phyloP scores from a whole-genome alignment of 2,329 filamentous ascomycete species.

The Lasiodiplodia sp. region DNA sequence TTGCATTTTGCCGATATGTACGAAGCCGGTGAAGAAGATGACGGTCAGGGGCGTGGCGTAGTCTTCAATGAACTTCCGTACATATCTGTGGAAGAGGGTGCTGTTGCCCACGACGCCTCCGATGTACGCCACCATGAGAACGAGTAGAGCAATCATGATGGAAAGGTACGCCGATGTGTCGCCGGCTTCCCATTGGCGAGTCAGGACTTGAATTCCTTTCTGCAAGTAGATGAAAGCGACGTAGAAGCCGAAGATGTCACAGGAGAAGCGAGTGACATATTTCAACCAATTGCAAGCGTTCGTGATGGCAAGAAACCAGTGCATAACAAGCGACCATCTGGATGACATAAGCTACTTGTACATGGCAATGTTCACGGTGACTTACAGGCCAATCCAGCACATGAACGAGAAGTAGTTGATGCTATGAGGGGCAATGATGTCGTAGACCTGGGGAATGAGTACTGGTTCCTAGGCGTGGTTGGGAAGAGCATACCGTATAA shows the following conservation, averaged over 20 bases:
- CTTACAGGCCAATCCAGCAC: slow-evolving; percentile 75
- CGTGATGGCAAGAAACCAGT: slow-evolving; percentile 81
- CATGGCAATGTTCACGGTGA: not conserved
- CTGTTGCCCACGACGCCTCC: slow-evolving; percentile 72
- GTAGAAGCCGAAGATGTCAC: slow-evolving; percentile 94
- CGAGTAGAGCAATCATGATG: slow-evolving; percentile 76
- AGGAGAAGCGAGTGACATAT: slow-evolving; percentile 90
- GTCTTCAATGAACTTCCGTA: slow-evolving; percentile 86
- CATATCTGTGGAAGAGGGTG: slow-evolving; percentile 74
- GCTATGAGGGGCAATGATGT: slow-evolving; percentile 79
- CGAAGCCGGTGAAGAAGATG: slow-evolving; percentile 89
- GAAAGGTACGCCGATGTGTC: slow-evolving; percentile 77
- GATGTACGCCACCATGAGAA: slow-evolving; percentile 77
- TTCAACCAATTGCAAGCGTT: slow-evolving; percentile 89
- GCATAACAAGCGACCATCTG: slow-evolving; percentile 83
- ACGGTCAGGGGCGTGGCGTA: slow-evolving; percentile 75
- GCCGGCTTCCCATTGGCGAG: slow-evolving; percentile 70
- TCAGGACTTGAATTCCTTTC: slow-evolving; percentile 87
- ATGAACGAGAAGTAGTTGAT: slow-evolving; percentile 89
- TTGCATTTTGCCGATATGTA: slow-evolving; percentile 85
- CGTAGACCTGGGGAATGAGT: slow-evolving; percentile 62
- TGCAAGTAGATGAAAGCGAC: slow-evolving; percentile 92
- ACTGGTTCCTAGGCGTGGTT: too few relatives aligned
- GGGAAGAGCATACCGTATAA: slow-evolving; percentile 66
- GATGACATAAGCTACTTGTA: not conserved